Conservation (phyloP, 176 grass and related monocot species). For the Luzula sylvatica region DNA sequence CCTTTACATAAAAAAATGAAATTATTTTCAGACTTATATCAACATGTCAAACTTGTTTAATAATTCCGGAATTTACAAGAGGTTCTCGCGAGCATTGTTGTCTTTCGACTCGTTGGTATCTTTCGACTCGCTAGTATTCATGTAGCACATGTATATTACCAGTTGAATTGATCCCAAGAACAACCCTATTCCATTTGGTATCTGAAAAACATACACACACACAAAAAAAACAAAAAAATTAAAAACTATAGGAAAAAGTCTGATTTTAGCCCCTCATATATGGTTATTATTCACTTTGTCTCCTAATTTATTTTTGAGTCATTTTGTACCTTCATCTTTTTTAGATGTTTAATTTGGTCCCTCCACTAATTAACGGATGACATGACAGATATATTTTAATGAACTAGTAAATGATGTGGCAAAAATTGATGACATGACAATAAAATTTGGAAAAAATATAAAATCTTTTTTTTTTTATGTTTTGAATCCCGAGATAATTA, state of each 20-base stretch:
- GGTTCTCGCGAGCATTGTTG: neutral
- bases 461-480: too few relatives aligned
- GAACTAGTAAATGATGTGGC: too few relatives aligned
- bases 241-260: too few relatives aligned
- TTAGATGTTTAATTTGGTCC: neutral
- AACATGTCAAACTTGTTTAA: too few relatives aligned
- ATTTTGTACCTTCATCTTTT: too few relatives aligned
- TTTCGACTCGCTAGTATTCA: constrained; percentile 21
- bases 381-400: too few relatives aligned
- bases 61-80: too few relatives aligned
- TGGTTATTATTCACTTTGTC: neutral
- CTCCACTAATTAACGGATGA: neutral
- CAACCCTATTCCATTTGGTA: constrained; percentile 66
- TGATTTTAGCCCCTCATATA: neutral
- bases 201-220: constrained; percentile 6
- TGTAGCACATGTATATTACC: constrained; percentile 43
- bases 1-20: too few relatives aligned
- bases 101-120: constrained; percentile 15
- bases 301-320: neutral
- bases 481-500: too few relatives aligned
- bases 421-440: too few relatives aligned
- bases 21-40: too few relatives aligned
- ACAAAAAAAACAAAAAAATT: neutral
- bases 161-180: constrained; percentile 50
- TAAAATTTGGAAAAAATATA: too few relatives aligned